phyloP scores from a whole-genome alignment of 1,284 basidiomycete species.

The Microbotryum saponariae region DNA sequence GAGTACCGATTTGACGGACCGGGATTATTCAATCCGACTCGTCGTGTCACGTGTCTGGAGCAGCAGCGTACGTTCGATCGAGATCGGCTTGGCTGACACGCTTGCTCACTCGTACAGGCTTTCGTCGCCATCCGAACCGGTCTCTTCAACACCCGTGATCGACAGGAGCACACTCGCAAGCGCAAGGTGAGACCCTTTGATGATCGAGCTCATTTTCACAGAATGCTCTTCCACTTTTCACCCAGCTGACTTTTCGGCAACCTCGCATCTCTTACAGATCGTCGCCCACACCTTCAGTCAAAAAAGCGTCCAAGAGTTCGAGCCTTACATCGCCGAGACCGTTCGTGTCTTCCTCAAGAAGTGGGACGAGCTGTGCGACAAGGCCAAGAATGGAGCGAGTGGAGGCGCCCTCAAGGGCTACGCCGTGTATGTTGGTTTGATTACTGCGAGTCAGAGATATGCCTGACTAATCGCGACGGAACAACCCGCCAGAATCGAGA shows the following conservation, averaged over 20 bases:
- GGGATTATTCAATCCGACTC: too few relatives aligned
- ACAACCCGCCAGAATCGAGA: constrained; percentile 18
- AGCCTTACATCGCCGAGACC: constrained; percentile 51
- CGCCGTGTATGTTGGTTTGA: constrained; percentile 9
- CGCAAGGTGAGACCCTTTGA: constrained; percentile 31
- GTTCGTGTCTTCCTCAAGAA: constrained; percentile 52
- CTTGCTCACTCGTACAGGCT: background rate
- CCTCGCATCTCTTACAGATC: background rate
- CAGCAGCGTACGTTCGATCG: too few relatives aligned
- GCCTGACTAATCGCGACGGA: background rate
- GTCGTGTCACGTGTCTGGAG: too few relatives aligned
- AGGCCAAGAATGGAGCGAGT: constrained; percentile 38
- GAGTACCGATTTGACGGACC: too few relatives aligned
- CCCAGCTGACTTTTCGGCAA: background rate
- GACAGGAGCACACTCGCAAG: constrained; percentile 60
- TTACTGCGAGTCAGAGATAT: background rate
- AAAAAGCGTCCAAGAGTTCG: constrained; percentile 60
- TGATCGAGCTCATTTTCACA: background rate
- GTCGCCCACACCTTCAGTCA: background rate
- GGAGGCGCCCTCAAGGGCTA: constrained; percentile 34
- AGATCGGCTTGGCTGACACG: background rate
- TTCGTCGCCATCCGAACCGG: constrained; percentile 21
- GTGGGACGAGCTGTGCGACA: constrained; percentile 67
- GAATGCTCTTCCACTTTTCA: background rate
- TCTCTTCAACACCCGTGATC: constrained; percentile 71